A percentile compares a stretch with the other conserved stretches of the same genome.
These are phyloP conservation scores for Phytophthora boehmeriae DNA, from an alignment of 352 stramenopile genomes.

Conservation along the genomic window DNA sequence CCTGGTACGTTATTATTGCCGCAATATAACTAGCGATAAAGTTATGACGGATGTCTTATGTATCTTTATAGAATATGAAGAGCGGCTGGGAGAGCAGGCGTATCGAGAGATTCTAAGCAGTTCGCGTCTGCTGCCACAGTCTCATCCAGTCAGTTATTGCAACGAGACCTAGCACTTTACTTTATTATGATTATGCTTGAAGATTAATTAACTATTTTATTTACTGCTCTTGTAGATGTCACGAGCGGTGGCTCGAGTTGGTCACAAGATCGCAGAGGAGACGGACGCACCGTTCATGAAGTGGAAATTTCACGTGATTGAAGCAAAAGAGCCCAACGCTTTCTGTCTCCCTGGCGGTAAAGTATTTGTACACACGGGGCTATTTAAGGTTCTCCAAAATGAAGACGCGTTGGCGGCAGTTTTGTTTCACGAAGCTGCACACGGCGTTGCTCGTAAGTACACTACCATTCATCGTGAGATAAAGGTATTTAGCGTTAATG, in stretches of 20 bases:
- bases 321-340: slow-evolving; percentile 69
- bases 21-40: no score
- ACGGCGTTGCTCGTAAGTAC: slow-evolving; percentile 65
- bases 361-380: slow-evolving; percentile 74
- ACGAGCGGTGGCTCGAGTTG: slow-evolving; percentile 59
- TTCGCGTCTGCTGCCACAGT: slow-evolving; percentile 47
- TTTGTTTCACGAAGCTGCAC: slow-evolving; percentile 75
- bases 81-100: slow-evolving; percentile 54
- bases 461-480: neutral
- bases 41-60: neutral
- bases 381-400: slow-evolving; percentile 69
- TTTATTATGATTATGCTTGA: no score
- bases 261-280: slow-evolving; percentile 53
- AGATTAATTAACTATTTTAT: neutral
- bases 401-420: slow-evolving; percentile 73
- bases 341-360: slow-evolving; percentile 80
- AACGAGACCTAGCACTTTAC: neutral
- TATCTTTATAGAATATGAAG: slow-evolving; percentile 37
- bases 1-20: slow-evolving; percentile 21
- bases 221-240: slow-evolving; percentile 44
- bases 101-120: slow-evolving; percentile 52
- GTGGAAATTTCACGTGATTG: slow-evolving; percentile 76
- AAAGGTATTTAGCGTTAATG: neutral
- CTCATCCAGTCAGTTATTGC: slow-evolving; percentile 39
- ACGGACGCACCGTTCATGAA: slow-evolving; percentile 57